Evolutionary conservation across 2,329 filamentous ascomycete species (phyloP).

Genomic region (Penicillium sp.): DNA sequence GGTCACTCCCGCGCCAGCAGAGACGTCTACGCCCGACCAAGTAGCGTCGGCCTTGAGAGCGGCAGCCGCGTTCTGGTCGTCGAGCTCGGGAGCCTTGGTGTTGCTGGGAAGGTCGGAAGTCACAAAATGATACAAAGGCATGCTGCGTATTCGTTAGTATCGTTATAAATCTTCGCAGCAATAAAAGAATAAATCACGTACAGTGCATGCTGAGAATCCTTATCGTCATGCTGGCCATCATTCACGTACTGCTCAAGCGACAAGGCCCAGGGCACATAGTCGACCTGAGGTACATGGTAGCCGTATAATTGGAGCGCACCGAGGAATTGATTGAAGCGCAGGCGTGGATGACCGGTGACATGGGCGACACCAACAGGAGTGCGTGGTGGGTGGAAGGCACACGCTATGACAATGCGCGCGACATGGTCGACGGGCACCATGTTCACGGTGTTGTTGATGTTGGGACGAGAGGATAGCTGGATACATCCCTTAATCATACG

Average conservation of each 20-base stretch:
- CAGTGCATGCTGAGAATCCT: conserved; percentile 62
- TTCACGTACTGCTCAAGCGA: conserved; percentile 64
- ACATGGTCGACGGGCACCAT: conserved; percentile 83
- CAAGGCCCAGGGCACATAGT: conserved; percentile 63
- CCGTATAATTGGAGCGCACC: conserved; percentile 64
- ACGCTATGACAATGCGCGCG: conserved; percentile 68
- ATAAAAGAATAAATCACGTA: conserved; percentile 26
- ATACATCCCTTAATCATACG: conserved; percentile 82
- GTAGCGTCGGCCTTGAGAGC: conserved; percentile 58
- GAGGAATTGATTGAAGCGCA: conserved; percentile 74
- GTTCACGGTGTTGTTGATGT: conserved; percentile 82
- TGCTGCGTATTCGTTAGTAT: conserved; percentile 26
- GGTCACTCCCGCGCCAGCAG: conserved; percentile 52
- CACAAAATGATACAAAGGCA: conserved; percentile 70
- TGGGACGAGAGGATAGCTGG: conserved; percentile 66
- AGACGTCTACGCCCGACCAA: conserved; percentile 55
- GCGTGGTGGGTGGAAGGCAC: conserved; percentile 59
- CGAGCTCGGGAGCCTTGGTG: conserved; percentile 66
- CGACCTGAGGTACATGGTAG: conserved; percentile 60
- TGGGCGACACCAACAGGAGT: conserved; percentile 60
- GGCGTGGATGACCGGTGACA: conserved; percentile 70
- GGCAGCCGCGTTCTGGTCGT: conserved; percentile 62
- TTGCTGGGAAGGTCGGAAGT: conserved; percentile 63
- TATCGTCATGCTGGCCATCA: conserved; percentile 49
- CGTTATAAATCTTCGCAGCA: background rate